A percentile compares a stretch with the other conserved stretches of the same genome.
Evolutionary conservation across 139 green algal genomes (phyloP).

Genomic region (Chlorella sp.): DNA sequence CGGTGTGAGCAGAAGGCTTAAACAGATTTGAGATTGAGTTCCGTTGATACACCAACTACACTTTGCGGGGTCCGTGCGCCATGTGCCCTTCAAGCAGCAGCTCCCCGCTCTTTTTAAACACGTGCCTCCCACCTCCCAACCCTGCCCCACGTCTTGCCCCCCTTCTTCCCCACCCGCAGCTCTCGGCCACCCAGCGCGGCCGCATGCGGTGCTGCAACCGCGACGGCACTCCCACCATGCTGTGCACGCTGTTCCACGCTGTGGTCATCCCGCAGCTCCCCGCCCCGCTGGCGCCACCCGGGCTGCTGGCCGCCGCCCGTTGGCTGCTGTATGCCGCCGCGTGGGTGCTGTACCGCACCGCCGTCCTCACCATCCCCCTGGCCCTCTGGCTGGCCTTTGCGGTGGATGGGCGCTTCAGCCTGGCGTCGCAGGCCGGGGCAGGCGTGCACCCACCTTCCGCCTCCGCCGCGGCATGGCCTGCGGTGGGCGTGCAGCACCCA

Average conservation of each 20-base stretch:
- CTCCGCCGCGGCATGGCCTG: neutral
- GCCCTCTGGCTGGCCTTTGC: conserved; percentile 13
- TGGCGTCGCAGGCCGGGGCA: neutral
- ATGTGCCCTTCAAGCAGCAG: neutral
- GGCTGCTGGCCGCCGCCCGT: conserved; percentile 2
- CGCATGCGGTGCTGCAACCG: neutral
- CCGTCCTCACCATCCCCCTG: conserved; percentile 12
- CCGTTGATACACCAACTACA: no score
- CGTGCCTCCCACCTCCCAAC: neutral
- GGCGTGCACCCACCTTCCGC: neutral
- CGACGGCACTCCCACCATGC: neutral
- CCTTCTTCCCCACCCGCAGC: neutral
- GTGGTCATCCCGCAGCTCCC: neutral
- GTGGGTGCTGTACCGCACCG: conserved; percentile 22
- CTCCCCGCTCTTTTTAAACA: no score
- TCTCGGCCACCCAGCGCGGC: conserved; percentile 23
- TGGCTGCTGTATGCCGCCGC: neutral
- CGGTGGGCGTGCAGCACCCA: neutral
- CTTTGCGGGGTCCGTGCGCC: no score
- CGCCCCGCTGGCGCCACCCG: neutral
- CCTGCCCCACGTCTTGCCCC: neutral
- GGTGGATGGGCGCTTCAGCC: neutral
- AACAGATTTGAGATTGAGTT: no score
- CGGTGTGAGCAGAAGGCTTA: neutral
- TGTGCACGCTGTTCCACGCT: neutral